Evolutionary conservation across 371 early-diverging fungal genomes (phyloP), one percentile per base, ranked within the genome.

Genomic region (Syncephalastrum racemosum): DNA sequence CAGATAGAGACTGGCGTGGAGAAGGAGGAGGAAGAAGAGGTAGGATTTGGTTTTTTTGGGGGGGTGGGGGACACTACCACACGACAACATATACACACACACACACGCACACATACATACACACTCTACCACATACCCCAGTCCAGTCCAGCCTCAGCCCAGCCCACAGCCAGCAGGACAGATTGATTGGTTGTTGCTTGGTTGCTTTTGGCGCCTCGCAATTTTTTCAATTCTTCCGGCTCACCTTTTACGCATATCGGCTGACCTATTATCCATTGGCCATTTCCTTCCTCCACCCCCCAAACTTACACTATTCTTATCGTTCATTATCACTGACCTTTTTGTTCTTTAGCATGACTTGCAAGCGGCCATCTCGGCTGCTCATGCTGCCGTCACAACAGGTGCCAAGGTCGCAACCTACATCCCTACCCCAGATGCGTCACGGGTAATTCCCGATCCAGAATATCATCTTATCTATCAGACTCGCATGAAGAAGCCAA

Each of bases 391-490:
- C 2, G 82, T 82, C 18, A 71, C 80, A 8, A 82, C 82, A 4
- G 81, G 82, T 42, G 81, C 83, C 50, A 60, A 73, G 27, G 75
- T 83, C 47, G 66, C 67, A 48, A 67, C 78, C n/a, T 87, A 87
- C 60, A 98, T 97, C 64, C 98, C 98, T 2, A 92, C 92, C 1
- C 98, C 98, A 4, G 93, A 95, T 79, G 96, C 97, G n/a, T 89
- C 89, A 10, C 69, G 75, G 31, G 69, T 76, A 25, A 83, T 89
- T n/a, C 50, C 63, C 22, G 22, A 56, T 4, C 73, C 76, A 15
- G 85, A 88, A 44, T 91, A 89, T 59, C 76, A 79, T 22, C 64
- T 69, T 36, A 77, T 86, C 54, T 95, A 97, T 63, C 79, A 67
- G 53, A 79, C 81, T 1, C 75, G 73, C 27, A 94, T 86, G 64